Base-by-base conservation (phyloP, 192 early-diverging fungal species). In the Rhizophagus sp. region DNA sequence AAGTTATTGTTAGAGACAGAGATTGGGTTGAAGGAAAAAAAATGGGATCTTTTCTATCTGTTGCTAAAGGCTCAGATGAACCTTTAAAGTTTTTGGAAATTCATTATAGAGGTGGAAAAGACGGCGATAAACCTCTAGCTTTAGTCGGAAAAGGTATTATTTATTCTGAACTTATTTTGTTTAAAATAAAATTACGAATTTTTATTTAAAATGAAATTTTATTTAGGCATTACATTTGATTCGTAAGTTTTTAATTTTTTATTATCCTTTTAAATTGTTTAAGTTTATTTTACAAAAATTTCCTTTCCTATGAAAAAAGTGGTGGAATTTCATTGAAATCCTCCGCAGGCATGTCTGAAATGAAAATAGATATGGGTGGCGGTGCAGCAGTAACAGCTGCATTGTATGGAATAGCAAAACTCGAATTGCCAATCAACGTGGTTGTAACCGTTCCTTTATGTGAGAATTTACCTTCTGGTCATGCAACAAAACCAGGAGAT, bases 281-380 rank as follows among this genome's bases (percentile, higher is more conserved):
- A 8, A 9, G 3, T 41, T 41, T 41, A 41, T 41, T 41, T 41
- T 41, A 41, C 6, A 41, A 41, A 36, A 36, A 36, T 36, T 36
- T 36, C 4, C 34, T 36, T 1, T 36, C 34, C 34, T 36, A 36
- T 36, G 34, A 36, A 36, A 36, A 36, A 2, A 93, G 91, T 36
- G 95, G 95, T 72, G 94, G 94, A 47, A 93, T 95, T 80, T 95
- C 92, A 34, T 86, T 98, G 65, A 98, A 98, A 83, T 94, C 94
- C 17, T 90, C 92, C 30, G 85, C 86, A 63, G 90, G 88, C 65
- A 98, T 98, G 97, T 93, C 92, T 12, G 62, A 89, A 73, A 98
- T 98, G 97, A 97, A 97, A 83, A 96, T 95, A 72, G 97, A 98
- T 80, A 96, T 98, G 95, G 96, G 93, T 52, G 96, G 97, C 36